These are phyloP conservation scores for Gelatoporia subvermispora DNA, from an alignment of 768 basidiomycete genomes.

Conservation along the genomic window DNA sequence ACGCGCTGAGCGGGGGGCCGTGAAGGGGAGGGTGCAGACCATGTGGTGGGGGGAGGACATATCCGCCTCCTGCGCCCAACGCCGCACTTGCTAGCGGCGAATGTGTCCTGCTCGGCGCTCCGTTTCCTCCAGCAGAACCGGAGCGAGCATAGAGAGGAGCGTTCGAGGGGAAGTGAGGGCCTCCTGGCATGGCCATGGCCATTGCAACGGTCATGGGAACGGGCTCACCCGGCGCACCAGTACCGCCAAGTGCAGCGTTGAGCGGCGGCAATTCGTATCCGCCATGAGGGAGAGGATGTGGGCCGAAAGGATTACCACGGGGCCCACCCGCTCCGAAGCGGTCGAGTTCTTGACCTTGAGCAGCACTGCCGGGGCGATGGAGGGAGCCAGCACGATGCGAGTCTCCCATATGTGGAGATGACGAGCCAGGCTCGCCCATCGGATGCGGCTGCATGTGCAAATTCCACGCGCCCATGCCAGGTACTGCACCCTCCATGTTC, in stretches of 20 bases:
- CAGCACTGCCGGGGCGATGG: constrained; percentile 7
- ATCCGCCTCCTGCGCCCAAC: constrained; percentile 29
- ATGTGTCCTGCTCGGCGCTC: constrained; percentile 68
- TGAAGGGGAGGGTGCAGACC: constrained; percentile 12
- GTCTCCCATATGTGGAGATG: constrained; percentile 10
- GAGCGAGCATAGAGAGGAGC: constrained; percentile 59
- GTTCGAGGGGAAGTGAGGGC: constrained; percentile 17
- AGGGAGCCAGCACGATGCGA: constrained; percentile 7
- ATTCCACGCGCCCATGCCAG: constrained; percentile 8
- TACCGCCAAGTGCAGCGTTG: constrained; percentile 33
- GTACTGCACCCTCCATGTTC: constrained; percentile 5
- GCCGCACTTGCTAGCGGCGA: constrained; percentile 48
- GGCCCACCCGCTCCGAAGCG: constrained; percentile 19
- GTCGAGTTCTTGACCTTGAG: constrained; percentile 6
- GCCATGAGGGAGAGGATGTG: constrained; percentile 27
- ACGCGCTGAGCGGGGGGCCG: constrained; percentile 16
- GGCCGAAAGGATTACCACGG: constrained; percentile 21
- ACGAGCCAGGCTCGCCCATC: constrained; percentile 1
- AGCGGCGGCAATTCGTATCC: constrained; percentile 65
- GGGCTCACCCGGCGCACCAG: neutral
- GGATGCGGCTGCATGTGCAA: constrained; percentile 14
- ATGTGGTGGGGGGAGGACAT: constrained; percentile 32
- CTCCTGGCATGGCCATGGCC: neutral
- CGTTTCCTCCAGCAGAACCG: constrained; percentile 31
- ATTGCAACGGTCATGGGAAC: constrained; percentile 5